Evolutionary conservation across 495 filamentous ascomycete genomes (phyloP).

Genomic region (Neurospora africana): DNA sequence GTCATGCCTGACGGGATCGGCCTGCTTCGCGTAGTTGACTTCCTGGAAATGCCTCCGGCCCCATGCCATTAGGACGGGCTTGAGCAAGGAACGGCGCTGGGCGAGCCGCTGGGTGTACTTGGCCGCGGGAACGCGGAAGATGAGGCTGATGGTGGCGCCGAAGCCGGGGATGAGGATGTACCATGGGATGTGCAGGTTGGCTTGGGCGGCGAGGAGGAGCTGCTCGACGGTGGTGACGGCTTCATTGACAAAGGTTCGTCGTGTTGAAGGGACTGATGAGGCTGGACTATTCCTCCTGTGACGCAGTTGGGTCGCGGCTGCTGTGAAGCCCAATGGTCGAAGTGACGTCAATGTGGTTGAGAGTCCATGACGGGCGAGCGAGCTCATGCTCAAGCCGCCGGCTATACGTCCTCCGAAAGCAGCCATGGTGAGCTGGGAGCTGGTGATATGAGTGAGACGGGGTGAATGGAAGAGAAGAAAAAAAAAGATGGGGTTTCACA

Average conservation of each 20-base stretch:
- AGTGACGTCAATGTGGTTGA: not conserved
- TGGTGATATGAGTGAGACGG: not conserved
- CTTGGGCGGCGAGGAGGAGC: conserved; percentile 53
- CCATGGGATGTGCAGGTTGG: conserved; percentile 55
- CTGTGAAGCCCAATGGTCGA: not conserved
- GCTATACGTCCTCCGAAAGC: not conserved
- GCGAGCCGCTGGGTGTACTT: conserved; percentile 38
- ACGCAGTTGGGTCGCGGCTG: not conserved
- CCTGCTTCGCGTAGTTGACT: conserved; percentile 11
- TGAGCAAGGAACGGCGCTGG: conserved; percentile 34
- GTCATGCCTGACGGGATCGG: not conserved
- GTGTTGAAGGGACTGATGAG: not conserved
- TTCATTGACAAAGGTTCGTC: conserved; percentile 27
- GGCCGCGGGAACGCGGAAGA: conserved; percentile 48
- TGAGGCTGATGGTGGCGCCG: conserved; percentile 50
- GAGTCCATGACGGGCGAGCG: not conserved
- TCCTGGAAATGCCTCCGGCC: conserved; percentile 18
- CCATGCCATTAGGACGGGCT: conserved; percentile 45
- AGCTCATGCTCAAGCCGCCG: not conserved
- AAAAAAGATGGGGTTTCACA: not conserved
- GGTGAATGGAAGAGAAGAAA: not conserved
- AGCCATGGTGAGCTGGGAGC: not conserved
- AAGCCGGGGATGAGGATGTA: conserved; percentile 57
- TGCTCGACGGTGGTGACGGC: conserved; percentile 41
- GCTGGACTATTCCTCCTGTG: not conserved